These are phyloP conservation scores for Gossypium raimondii DNA, from an alignment of 345 rosid species.

Conservation along the genomic window DNA sequence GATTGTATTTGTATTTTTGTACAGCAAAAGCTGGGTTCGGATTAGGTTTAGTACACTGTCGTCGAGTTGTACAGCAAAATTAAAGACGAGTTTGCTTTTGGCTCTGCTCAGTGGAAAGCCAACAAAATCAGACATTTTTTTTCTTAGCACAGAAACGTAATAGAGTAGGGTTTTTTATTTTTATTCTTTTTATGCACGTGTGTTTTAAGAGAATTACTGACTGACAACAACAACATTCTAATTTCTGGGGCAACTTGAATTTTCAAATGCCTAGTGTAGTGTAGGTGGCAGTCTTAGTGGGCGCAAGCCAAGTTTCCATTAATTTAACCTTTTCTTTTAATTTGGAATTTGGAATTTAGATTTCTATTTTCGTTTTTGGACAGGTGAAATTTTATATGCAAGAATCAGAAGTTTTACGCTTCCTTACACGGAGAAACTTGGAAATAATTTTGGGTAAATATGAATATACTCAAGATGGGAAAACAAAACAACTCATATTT, in stretches of 20 bases:
- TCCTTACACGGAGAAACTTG: too few species aligned
- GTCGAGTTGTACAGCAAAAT: background rate
- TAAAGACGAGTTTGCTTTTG: background rate
- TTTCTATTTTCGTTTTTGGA: too few species aligned
- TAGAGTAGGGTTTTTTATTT: background rate
- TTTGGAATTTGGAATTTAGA: background rate
- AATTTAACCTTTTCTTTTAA: background rate
- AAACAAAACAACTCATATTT: too few species aligned
- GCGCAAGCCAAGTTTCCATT: background rate
- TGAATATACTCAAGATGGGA: too few species aligned
- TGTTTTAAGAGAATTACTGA: background rate
- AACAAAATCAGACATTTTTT: background rate
- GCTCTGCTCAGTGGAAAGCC: background rate
- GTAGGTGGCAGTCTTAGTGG: background rate
- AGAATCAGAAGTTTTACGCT: too few species aligned
- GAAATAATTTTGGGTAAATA: too few species aligned
- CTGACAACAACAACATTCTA: background rate
- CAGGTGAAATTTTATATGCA: too few species aligned
- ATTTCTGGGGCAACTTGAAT: background rate
- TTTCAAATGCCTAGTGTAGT: background rate
- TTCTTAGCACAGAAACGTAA: background rate
- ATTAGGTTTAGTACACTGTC: background rate
- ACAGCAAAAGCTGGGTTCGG: background rate
- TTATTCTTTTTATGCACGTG: background rate
- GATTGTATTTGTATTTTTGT: too few species aligned